These are phyloP conservation scores for Fusarium sp. DNA, from an alignment of 2,329 filamentous ascomycete species.

Conservation along the genomic window DNA sequence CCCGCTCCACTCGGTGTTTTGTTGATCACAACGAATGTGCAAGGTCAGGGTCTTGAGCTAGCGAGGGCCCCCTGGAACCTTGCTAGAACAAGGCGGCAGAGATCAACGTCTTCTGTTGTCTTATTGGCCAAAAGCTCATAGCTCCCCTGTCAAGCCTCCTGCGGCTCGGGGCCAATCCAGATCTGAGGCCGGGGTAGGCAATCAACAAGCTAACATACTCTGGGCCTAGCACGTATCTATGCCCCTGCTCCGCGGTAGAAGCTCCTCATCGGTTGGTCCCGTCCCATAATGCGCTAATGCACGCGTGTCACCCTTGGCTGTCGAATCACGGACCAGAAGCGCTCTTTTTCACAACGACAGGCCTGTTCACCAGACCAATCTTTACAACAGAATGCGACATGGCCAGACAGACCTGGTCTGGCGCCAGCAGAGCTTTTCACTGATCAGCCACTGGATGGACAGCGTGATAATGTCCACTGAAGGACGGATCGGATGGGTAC, in stretches of 20 bases:
- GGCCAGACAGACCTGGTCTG: slow-evolving; percentile 2
- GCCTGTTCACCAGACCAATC: slow-evolving; percentile 46
- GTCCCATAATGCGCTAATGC: slow-evolving; percentile 60
- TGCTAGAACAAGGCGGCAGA: slow-evolving; percentile 24
- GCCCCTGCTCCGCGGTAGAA: slow-evolving; percentile 50
- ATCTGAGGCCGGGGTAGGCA: slow-evolving; percentile 52
- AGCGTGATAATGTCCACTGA: slow-evolving; percentile 15
- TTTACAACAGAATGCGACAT: slow-evolving; percentile 29
- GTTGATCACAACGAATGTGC: slow-evolving; percentile 21
- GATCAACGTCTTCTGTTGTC: neutral
- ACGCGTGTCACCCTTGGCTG: slow-evolving; percentile 59
- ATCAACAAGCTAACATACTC: slow-evolving; percentile 14
- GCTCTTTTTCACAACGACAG: slow-evolving; percentile 42
- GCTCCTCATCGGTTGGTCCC: slow-evolving; percentile 62
- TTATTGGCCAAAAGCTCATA: slow-evolving; percentile 29
- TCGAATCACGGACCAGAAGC: slow-evolving; percentile 54
- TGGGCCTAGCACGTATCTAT: neutral
- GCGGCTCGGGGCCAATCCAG: slow-evolving; percentile 57
- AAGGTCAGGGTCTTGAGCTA: slow-evolving; percentile 27
- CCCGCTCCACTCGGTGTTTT: slow-evolving; percentile 31
- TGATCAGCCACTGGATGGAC: slow-evolving; percentile 26
- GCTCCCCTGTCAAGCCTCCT: slow-evolving; percentile 39
- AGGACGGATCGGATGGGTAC: slow-evolving; percentile 17
- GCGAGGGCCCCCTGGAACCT: slow-evolving; percentile 22
- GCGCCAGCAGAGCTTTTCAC: slow-evolving; percentile 33